Percentiles rank a stretch among this genome's conserved stretches.
phyloP scores from a whole-genome alignment of 345 rosid species.

The Gossypium ekmanianum region DNA sequence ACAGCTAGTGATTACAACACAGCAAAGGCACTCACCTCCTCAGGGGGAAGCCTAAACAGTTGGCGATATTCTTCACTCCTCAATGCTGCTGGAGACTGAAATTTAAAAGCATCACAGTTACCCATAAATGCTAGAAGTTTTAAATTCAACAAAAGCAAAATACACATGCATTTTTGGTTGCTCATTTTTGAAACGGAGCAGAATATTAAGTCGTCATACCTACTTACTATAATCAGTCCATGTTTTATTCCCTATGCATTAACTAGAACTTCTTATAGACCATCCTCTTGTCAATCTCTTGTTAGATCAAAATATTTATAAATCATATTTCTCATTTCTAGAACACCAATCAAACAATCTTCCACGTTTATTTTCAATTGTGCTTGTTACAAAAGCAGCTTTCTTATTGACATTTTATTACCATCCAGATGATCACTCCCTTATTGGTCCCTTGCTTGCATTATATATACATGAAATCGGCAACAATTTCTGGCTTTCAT shows the following conservation, averaged over 20 bases:
- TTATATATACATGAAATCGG: not conserved
- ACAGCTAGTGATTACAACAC: not conserved
- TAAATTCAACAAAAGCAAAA: slow-evolving; percentile 41
- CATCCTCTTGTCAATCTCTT: not conserved
- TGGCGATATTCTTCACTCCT: slow-evolving; percentile 90
- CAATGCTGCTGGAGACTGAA: slow-evolving; percentile 46
- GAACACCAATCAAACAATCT: not conserved
- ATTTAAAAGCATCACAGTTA: slow-evolving; percentile 10
- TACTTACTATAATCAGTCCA: not conserved
- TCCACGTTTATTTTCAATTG: not conserved
- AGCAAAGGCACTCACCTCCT: slow-evolving; percentile 51
- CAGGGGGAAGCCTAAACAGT: slow-evolving; percentile 74
- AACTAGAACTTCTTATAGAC: not conserved
- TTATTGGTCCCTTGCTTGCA: not conserved
- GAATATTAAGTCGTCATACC: too few species aligned
- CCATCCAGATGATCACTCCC: not conserved
- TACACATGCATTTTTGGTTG: too few species aligned
- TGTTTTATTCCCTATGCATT: not conserved
- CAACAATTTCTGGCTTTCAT: not conserved
- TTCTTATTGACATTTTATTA: not conserved
- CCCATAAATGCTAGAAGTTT: not conserved
- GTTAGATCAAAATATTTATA: not conserved
- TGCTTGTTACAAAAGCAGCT: not conserved
- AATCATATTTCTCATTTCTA: not conserved
- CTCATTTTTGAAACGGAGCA: not conserved